phyloP scores from a whole-genome alignment of 768 basidiomycete species.

The Pleurotus salmoneostramineus region DNA sequence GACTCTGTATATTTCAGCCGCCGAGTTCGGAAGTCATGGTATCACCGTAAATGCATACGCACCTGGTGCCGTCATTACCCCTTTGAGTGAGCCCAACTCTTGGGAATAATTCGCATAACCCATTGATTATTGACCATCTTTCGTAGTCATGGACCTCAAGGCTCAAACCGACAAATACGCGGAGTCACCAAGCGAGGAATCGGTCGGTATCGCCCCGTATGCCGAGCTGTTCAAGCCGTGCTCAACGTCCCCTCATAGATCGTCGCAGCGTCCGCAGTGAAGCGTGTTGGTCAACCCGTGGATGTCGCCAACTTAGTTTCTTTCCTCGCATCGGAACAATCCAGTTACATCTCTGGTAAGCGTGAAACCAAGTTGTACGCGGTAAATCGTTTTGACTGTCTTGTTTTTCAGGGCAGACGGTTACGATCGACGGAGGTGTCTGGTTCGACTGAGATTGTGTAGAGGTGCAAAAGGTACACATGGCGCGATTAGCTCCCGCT shows the following conservation, averaged over 20 bases:
- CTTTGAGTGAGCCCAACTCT: not conserved
- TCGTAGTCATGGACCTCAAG: not conserved
- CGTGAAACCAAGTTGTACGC: not conserved
- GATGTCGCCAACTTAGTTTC: constrained; percentile 34
- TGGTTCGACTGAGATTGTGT: not conserved
- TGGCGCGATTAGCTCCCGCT: too few relatives aligned
- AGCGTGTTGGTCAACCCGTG: constrained; percentile 14
- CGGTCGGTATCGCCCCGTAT: not conserved
- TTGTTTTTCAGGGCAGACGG: not conserved
- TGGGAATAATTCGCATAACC: not conserved
- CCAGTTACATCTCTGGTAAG: constrained; percentile 28
- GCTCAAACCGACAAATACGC: not conserved
- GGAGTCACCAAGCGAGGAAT: not conserved
- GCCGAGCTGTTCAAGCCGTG: too few relatives aligned
- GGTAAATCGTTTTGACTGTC: not conserved
- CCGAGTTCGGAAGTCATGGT: constrained; percentile 29
- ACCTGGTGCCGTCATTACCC: constrained; percentile 23
- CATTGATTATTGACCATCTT: not conserved
- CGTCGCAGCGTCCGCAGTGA: constrained; percentile 6
- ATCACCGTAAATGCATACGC: constrained; percentile 42
- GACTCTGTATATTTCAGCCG: constrained; percentile 18
- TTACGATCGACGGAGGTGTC: constrained; percentile 6
- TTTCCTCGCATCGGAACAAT: constrained; percentile 28
- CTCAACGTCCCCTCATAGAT: constrained; percentile 3
- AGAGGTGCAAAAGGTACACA: too few relatives aligned